phyloP scores from a whole-genome alignment of 2,329 filamentous ascomycete genomes.

The Aspergillus tubingensis region DNA sequence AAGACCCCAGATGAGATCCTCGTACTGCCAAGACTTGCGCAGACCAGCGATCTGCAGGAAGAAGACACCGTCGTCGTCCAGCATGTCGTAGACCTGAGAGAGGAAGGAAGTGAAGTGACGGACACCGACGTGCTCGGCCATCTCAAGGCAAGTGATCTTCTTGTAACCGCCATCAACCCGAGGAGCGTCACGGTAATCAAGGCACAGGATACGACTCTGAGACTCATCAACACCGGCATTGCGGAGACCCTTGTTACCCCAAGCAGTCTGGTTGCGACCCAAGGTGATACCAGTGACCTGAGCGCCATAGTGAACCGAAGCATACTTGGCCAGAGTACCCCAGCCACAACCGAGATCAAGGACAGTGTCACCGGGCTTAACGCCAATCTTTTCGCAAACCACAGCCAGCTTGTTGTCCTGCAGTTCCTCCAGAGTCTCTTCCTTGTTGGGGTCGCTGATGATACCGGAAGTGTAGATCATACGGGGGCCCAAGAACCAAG shows the following conservation, averaged over 20 bases:
- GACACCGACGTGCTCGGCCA: constrained; percentile 98
- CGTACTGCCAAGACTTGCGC: constrained; percentile 94
- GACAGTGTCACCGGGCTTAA: constrained; percentile 77
- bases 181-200: constrained; percentile 95
- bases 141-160: constrained; percentile 96
- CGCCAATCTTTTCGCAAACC: constrained; percentile 91
- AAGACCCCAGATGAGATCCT: constrained; percentile 95
- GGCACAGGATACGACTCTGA: constrained; percentile 90
- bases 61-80: constrained; percentile 93
- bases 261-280: constrained; percentile 92
- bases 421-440: constrained; percentile 90
- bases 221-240: constrained; percentile 78
- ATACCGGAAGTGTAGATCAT: constrained; percentile 99
- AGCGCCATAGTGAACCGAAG: constrained; percentile 87
- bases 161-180: constrained; percentile 76
- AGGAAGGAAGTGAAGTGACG: constrained; percentile 81
- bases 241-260: constrained; percentile 89
- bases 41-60: constrained; percentile 95
- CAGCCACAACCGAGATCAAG: constrained; percentile 97
- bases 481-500: constrained; percentile 95
- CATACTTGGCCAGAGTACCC: constrained; percentile 93
- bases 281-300: constrained; percentile 87
- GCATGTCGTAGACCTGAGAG: constrained; percentile 88
- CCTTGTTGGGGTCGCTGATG: constrained; percentile 81
- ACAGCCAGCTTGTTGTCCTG: constrained; percentile 97